phyloP scores from a whole-genome alignment of 768 basidiomycete species.

The Melanogaster broomeanus region DNA sequence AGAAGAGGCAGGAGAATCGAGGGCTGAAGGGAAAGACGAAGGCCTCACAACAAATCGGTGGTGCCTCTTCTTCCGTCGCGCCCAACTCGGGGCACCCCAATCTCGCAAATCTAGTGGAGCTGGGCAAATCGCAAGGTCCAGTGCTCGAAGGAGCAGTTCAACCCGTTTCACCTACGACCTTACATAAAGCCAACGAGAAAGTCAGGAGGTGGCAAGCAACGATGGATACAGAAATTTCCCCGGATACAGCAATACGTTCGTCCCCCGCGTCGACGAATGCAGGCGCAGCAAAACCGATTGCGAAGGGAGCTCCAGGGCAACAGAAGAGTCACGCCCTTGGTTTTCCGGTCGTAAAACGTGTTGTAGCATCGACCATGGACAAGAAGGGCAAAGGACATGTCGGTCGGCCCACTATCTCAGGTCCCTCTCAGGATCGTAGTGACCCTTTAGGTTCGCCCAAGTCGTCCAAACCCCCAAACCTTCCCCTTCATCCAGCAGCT shows the following conservation, averaged over 20 bases:
- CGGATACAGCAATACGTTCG: neutral
- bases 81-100: conserved; percentile 6
- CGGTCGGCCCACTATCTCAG: conserved; percentile 1
- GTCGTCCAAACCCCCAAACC: conserved; percentile 13
- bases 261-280: conserved; percentile 5
- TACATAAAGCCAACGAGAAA: conserved; percentile 35
- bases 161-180: conserved; percentile 24
- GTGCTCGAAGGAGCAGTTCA: conserved; percentile 5
- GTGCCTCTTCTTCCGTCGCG: neutral
- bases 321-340: conserved; percentile 33
- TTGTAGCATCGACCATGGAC: conserved; percentile 17
- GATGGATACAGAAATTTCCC: conserved; percentile 21
- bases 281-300: neutral
- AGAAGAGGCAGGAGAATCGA: conserved; percentile 21
- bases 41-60: conserved; percentile 7
- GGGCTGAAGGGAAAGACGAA: conserved; percentile 18
- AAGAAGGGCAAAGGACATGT: conserved; percentile 22
- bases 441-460: conserved; percentile 9
- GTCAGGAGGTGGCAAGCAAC: conserved; percentile 38
- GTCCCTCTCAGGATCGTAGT: conserved; percentile 4
- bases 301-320: conserved; percentile 16
- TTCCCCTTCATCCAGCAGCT: neutral
- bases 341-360: conserved; percentile 47
- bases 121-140: neutral
- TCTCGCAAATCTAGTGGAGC: neutral